Conservation (phyloP, 768 basidiomycete genomes). For the Goffeauzyma gilvescens region DNA sequence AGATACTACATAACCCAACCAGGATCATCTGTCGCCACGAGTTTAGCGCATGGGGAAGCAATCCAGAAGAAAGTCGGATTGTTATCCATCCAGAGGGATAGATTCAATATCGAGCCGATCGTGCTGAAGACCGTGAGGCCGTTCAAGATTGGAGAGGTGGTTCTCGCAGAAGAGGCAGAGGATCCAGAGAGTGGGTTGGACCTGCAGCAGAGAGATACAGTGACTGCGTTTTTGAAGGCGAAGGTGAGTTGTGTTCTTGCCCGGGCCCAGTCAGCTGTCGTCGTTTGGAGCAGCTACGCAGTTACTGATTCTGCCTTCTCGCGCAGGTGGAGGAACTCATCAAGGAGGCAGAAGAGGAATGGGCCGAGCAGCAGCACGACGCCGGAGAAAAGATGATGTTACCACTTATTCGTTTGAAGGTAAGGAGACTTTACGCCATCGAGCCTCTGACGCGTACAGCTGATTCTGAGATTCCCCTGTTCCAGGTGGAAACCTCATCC, state of each 20-base stretch:
- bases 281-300: background rate
- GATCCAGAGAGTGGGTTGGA: constrained; percentile 47
- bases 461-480: background rate
- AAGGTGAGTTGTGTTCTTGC: constrained; percentile 37
- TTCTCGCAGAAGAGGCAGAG: constrained; percentile 57
- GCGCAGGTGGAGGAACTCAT: constrained; percentile 59
- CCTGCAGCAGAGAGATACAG: constrained; percentile 59
- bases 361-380: constrained; percentile 19
- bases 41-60: constrained; percentile 79
- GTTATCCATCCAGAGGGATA: constrained; percentile 66
- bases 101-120: constrained; percentile 68
- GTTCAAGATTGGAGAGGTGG: constrained; percentile 69
- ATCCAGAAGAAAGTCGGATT: constrained; percentile 85
- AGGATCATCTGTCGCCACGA: constrained; percentile 85
- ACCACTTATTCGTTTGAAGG: constrained; percentile 71
- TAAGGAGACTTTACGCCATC: constrained; percentile 18
- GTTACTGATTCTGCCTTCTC: background rate
- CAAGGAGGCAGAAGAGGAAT: constrained; percentile 22
- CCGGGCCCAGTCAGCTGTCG: background rate
- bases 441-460: background rate
- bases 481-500: constrained; percentile 71
- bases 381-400: constrained; percentile 39
- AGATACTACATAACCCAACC: constrained; percentile 84
- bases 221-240: constrained; percentile 57
- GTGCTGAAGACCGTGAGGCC: constrained; percentile 81